Evolutionary conservation across 2,329 filamentous ascomycete species (phyloP).

Genomic region (Aspergillus aculeatus): DNA sequence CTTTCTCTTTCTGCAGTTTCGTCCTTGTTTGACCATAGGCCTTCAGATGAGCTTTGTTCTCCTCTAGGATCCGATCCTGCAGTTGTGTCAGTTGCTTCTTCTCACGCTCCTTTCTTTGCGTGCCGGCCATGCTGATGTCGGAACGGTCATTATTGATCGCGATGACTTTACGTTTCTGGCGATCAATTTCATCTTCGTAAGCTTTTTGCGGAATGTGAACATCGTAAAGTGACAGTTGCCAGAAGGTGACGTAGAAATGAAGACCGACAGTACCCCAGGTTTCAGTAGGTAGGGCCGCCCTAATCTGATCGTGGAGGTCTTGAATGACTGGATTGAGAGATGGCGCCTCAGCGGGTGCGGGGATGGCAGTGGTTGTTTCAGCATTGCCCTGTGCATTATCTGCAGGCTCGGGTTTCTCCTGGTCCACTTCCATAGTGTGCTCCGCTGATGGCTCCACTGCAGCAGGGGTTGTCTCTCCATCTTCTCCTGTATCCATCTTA

Average conservation of each 20-base stretch:
- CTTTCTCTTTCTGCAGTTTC: conserved; percentile 72
- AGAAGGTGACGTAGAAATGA: conserved; percentile 86
- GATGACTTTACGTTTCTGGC: conserved; percentile 65
- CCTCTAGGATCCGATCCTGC: conserved; percentile 67
- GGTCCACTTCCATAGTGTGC: conserved; percentile 37
- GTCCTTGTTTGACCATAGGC: conserved; percentile 66
- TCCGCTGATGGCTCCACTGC: conserved; percentile 23
- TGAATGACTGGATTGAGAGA: conserved; percentile 70
- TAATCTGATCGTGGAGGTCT: conserved; percentile 69
- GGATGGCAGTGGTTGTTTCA: conserved; percentile 25
- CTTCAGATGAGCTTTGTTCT: conserved; percentile 69
- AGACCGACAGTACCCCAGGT: conserved; percentile 71
- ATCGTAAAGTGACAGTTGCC: conserved; percentile 83
- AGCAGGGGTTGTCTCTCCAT: conserved; percentile 19
- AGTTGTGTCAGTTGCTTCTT: conserved; percentile 68
- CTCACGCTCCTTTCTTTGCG: conserved; percentile 66
- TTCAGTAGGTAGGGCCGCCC: conserved; percentile 58
- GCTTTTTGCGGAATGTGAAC: conserved; percentile 71
- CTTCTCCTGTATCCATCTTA: conserved; percentile 37
- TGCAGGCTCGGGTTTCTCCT: conserved; percentile 22
- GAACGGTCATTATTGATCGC: conserved; percentile 69
- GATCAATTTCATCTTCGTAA: conserved; percentile 73
- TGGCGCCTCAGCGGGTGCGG: conserved; percentile 40
- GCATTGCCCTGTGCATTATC: conserved; percentile 14
- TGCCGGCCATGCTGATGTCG: conserved; percentile 67